Base-by-base conservation (phyloP, 2,329 filamentous ascomycete genomes). In the Trichoderma koningii region DNA sequence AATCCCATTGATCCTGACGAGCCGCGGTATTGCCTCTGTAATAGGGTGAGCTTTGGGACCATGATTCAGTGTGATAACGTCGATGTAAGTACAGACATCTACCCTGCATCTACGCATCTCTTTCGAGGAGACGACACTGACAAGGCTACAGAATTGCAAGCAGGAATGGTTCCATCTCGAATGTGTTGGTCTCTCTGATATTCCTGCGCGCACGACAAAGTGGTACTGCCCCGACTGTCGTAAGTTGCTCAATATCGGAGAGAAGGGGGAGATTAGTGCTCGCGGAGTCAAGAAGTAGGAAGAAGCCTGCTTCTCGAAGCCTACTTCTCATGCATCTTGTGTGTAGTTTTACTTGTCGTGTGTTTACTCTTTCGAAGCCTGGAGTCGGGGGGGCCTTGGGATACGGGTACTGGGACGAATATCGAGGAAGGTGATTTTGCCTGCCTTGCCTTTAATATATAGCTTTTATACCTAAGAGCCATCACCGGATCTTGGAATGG, bases 161-260 rank as follows among this genome's bases (percentile, higher is more conserved):
- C 87, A 87, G 68, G 90, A 94, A 76, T 95, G 91, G 91, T 95
- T 94, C 75, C 91, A 95, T 73, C 82, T 95, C 47, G 86, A 87
- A 68, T 95, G 91, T 72, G 89, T 95, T 6, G 87, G 83, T 5
- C 80, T 95, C 41, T 80, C 82, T 12, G 82, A 87, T 26, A 85
- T 90, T 66, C 90, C 91, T 12, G 84, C 87, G 2, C 82, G 89
- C 19, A 89, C 89, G 38, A 88, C 88, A 2, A 93, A 92, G 76
- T 95, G 91, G 91, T 95, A 92, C 72, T 95, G 91, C 75, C 90
- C 90, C 1, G 87, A 92, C 56, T 95, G 91, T 73, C 81, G 88
- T 47, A 83, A 85, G 67, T 77, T 83, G 34, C 76, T 89, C 38
- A 85, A 86, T 55, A 86, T 88, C 69, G 86, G 86, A 6, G 85